Percentiles rank a stretch among this genome's conserved stretches.
These are phyloP conservation scores for Globisporangium lucens DNA, from an alignment of 352 stramenopile species.

Conservation along the genomic window DNA sequence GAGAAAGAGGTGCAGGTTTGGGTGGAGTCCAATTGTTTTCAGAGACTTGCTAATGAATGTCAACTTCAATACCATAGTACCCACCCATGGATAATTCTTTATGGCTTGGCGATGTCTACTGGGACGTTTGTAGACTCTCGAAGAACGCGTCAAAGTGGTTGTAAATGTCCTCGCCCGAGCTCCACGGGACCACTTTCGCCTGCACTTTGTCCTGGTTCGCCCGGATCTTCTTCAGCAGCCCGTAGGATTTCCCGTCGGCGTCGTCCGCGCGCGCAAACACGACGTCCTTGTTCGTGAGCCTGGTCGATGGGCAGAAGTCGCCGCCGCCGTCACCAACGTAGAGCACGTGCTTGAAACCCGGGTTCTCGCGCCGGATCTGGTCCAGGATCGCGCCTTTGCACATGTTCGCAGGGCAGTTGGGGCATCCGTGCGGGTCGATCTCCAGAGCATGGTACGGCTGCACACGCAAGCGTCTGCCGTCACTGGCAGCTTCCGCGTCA, in stretches of 20 bases:
- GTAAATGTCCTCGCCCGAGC: conserved; percentile 61
- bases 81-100: background rate
- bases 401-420: conserved; percentile 70
- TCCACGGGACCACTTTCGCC: conserved; percentile 56
- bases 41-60: conserved; percentile 1
- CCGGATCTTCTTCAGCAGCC: conserved; percentile 51
- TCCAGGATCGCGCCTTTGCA: conserved; percentile 78
- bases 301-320: conserved; percentile 64
- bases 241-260: conserved; percentile 41
- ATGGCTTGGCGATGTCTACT: background rate
- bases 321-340: conserved; percentile 74
- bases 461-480: conserved; percentile 38
- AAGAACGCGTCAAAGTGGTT: conserved; percentile 33
- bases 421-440: conserved; percentile 45
- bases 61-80: background rate
- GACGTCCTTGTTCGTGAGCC: conserved; percentile 41
- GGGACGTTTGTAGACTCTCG: background rate
- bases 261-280: conserved; percentile 65
- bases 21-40: background rate
- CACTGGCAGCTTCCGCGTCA: conserved; percentile 18
- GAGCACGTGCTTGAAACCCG: conserved; percentile 40
- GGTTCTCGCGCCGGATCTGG: conserved; percentile 27
- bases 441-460: conserved; percentile 46
- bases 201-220: conserved; percentile 29
- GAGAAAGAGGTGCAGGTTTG: background rate